Evolutionary conservation across 306 rosid species (phyloP).

Genomic region (Geum urbanum): DNA sequence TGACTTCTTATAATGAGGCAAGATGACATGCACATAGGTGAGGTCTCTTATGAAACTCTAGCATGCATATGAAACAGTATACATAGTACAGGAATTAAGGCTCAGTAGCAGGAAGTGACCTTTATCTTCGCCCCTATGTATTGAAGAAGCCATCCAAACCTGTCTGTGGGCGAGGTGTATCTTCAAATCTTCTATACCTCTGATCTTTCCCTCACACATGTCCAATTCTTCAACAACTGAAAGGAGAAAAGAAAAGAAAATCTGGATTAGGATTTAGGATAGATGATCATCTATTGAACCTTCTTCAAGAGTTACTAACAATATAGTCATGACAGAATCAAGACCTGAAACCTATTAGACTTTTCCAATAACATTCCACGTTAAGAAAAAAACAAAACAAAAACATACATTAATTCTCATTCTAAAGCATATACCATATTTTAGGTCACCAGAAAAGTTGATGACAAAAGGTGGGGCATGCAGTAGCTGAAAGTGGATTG

Average conservation of each 20-base stretch:
- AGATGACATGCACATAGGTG: not conserved
- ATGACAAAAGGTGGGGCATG: constrained; percentile 73
- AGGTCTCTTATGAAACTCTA: constrained; percentile 7
- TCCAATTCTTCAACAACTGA: constrained; percentile 67
- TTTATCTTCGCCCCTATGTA: constrained; percentile 92
- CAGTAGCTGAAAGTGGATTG: constrained; percentile 73
- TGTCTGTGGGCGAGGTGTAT: constrained; percentile 47
- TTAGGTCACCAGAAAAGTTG: constrained; percentile 75
- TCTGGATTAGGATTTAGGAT: constrained; percentile 16
- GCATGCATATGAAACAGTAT: not conserved
- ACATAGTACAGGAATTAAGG: constrained; percentile 19
- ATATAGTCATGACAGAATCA: constrained; percentile 2
- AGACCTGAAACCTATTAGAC: not conserved
- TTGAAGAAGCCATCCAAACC: constrained; percentile 96
- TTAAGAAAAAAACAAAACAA: constrained; percentile 1
- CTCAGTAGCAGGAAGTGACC: constrained; percentile 42
- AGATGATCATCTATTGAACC: constrained; percentile 17
- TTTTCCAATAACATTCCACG: constrained; percentile 1
- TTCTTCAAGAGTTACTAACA: constrained; percentile 12
- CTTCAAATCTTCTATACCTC: constrained; percentile 46
- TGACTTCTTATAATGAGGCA: not conserved
- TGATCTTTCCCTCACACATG: constrained; percentile 37
- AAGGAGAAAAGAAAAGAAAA: constrained; percentile 10
- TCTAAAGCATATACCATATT: constrained; percentile 63
- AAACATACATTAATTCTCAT: constrained; percentile 7